Evolutionary conservation across 169 alveolate species (phyloP).

Genomic region (Plasmodium fragile): DNA sequence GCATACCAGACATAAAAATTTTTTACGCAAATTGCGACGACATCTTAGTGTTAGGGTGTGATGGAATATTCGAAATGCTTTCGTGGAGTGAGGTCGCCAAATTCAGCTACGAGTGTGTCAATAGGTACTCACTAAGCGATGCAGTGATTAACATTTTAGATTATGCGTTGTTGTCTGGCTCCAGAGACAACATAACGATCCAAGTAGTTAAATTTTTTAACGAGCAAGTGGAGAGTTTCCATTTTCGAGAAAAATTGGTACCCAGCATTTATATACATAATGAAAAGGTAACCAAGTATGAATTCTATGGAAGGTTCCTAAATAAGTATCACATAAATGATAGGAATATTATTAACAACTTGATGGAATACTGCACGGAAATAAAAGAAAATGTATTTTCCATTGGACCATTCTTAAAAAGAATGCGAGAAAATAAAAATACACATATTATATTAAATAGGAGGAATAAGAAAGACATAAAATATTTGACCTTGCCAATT

Average conservation of each 20-base stretch:
- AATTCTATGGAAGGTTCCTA: slow-evolving; percentile 58
- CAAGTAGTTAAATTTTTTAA: slow-evolving; percentile 71
- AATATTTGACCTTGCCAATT: slow-evolving; percentile 56
- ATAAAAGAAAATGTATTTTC: slow-evolving; percentile 22
- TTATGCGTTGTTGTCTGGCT: slow-evolving; percentile 67
- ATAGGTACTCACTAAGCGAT: slow-evolving; percentile 58
- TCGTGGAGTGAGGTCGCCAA: slow-evolving; percentile 74
- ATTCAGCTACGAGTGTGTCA: slow-evolving; percentile 57
- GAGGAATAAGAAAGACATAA: slow-evolving; percentile 44
- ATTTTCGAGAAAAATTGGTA: slow-evolving; percentile 58
- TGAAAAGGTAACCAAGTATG: slow-evolving; percentile 49
- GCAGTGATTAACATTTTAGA: slow-evolving; percentile 67
- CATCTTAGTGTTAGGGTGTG: slow-evolving; percentile 66
- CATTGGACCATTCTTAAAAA: slow-evolving; percentile 62
- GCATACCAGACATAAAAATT: slow-evolving; percentile 67
- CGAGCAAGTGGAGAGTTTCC: slow-evolving; percentile 20
- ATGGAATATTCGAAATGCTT: slow-evolving; percentile 69
- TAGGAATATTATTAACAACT: slow-evolving; percentile 47
- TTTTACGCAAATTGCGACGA: slow-evolving; percentile 61
- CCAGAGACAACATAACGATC: slow-evolving; percentile 65
- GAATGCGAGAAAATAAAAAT: slow-evolving; percentile 65
- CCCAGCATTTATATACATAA: slow-evolving; percentile 61
- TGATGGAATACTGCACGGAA: slow-evolving; percentile 52
- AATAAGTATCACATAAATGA: slow-evolving; percentile 71
- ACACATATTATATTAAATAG: slow-evolving; percentile 60